Evolutionary conservation across 192 early-diverging fungal genomes (phyloP), one percentile per base, ranked within the genome.

Genomic region (Rhizophagus clarus): DNA sequence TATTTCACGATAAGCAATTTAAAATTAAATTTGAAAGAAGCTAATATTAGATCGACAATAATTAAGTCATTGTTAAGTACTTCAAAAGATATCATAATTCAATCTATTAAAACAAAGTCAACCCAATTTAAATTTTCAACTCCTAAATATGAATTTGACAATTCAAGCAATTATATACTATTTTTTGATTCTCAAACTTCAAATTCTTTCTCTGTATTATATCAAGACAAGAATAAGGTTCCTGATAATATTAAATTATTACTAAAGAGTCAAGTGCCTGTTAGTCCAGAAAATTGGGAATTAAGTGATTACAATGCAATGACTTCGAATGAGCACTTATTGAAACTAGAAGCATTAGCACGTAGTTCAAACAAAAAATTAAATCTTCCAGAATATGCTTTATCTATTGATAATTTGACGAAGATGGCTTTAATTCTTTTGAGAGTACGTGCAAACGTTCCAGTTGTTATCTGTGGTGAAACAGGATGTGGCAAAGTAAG

Each of bases 391-490:
- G 42, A 45, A 45, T 45, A 45, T 45, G 42, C 42, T 45, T 11
- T 76, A 61, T 62, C 15, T 8, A 28, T 24, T 62, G 74, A 76
- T 22, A 76, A 76, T 29, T 32, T 76, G 22, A 49, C 22, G 6
- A 76, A 76, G 51, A 76, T 76, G 74, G 74, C 74, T 10, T 45
- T 76, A 45, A 45, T 45, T 45, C 11, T 45, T 45, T 12, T 45
- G 1, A 45, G 42, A 45, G 42, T 45, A 12, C 31, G 47, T 76
- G n/a, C 29, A 67, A 76, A 24, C 31, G 32, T 76, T 49, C 74
- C 74, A 45, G 42, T 45, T 12, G 42, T 45, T 1, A 45, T 45
- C 2, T 45, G 42, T 45, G 42, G 42, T 45, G 47, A 45, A 45
- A 11, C 42, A 2, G 42, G 42, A 45, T 45, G 42, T 45, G 42